phyloP scores from a whole-genome alignment of 2,329 filamentous ascomycete genomes.

The Neoarthrinium moseri region DNA sequence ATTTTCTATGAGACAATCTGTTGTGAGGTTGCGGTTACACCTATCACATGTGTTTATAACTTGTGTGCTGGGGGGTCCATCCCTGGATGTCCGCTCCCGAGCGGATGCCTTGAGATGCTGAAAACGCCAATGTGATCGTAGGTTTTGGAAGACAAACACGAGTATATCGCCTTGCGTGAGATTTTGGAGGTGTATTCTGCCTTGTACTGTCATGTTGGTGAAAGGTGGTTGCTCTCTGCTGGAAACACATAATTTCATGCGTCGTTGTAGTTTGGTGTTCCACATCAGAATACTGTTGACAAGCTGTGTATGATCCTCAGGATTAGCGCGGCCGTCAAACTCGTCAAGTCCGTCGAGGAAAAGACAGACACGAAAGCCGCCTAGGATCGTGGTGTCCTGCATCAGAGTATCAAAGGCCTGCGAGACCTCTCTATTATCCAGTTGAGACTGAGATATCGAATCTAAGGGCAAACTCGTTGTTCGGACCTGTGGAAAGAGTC shows the following conservation, averaged over 20 bases:
- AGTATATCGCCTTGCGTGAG: not conserved
- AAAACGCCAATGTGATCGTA: not conserved
- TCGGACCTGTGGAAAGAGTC: too few relatives aligned
- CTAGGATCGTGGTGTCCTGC: not conserved
- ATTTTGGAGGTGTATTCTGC: slow-evolving; percentile 3
- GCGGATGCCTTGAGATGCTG: too few relatives aligned
- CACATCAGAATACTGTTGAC: slow-evolving; percentile 2
- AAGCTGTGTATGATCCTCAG: slow-evolving; percentile 7
- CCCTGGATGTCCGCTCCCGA: too few relatives aligned
- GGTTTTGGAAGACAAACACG: not conserved
- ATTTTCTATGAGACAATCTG: too few relatives aligned
- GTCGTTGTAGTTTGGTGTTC: slow-evolving; percentile 2
- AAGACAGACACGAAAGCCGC: slow-evolving; percentile 4
- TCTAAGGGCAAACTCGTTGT: too few relatives aligned
- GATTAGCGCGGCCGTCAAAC: slow-evolving; percentile 8
- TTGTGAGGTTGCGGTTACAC: not conserved
- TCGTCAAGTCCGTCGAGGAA: slow-evolving; percentile 14
- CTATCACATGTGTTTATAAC: not conserved
- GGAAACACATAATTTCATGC: slow-evolving; percentile 12
- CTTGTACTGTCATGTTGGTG: not conserved
- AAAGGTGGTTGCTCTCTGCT: slow-evolving; percentile 11
- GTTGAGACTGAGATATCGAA: too few relatives aligned
- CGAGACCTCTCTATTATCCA: not conserved
- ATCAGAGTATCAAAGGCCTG: not conserved
- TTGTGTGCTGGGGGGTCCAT: too few relatives aligned